A percentile compares a stretch with the other conserved stretches of the same genome.
These are phyloP conservation scores for Albugo candida DNA, from an alignment of 352 stramenopile species.

Conservation along the genomic window DNA sequence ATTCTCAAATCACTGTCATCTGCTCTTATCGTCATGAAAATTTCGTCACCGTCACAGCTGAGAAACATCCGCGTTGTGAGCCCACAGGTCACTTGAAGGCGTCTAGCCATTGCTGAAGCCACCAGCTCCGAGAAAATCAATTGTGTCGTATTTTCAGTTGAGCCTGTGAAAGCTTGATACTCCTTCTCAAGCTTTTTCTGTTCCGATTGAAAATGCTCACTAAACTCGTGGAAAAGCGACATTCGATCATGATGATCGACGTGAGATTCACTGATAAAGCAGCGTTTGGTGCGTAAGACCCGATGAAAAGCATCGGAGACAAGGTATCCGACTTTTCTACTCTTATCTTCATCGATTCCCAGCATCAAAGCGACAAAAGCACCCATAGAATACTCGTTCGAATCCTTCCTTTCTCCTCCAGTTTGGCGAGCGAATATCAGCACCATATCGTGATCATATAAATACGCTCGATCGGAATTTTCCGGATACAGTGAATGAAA, in stretches of 20 bases:
- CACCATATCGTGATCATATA: conserved; percentile 65
- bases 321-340: conserved; percentile 14
- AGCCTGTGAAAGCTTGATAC: conserved; percentile 36
- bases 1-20: conserved; percentile 55
- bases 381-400: conserved; percentile 35
- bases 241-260: conserved; percentile 8
- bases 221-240: conserved; percentile 13
- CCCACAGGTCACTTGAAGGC: conserved; percentile 54
- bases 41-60: conserved; percentile 50
- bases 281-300: conserved; percentile 39
- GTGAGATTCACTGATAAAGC: conserved; percentile 36
- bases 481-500: too few species aligned
- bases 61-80: conserved; percentile 65
- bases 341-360: conserved; percentile 35
- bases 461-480: background rate
- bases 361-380: conserved; percentile 45
- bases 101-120: conserved; percentile 31
- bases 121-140: conserved; percentile 45
- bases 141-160: conserved; percentile 22
- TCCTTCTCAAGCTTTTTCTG: conserved; percentile 28
- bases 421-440: conserved; percentile 57
- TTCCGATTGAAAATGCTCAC: conserved; percentile 25
- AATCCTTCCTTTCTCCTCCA: conserved; percentile 42
- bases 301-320: conserved; percentile 54
- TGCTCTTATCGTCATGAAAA: conserved; percentile 65